A percentile compares a stretch with the other conserved stretches of the same genome.
These are phyloP conservation scores for Pachysandra terminalis DNA, from an alignment of 164 flowering plant species.

Conservation along the genomic window DNA sequence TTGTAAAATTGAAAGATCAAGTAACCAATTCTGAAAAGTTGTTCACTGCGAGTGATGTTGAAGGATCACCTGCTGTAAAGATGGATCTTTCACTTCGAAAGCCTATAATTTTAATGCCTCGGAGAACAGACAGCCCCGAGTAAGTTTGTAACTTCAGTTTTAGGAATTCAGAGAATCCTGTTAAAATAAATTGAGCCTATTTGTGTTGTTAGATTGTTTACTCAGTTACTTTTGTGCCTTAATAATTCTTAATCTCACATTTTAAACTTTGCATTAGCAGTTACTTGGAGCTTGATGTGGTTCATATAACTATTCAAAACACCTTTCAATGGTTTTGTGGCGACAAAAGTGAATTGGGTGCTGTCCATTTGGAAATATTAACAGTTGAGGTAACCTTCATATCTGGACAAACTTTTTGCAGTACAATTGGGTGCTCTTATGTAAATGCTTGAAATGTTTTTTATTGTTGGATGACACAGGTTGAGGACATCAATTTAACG, in stretches of 20 bases:
- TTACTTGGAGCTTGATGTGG: slow-evolving; percentile 88
- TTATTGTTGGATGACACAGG: slow-evolving; percentile 30
- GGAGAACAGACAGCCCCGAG: slow-evolving; percentile 81
- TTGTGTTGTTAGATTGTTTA: neutral
- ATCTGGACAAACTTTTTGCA: neutral
- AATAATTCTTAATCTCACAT: neutral
- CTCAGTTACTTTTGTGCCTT: neutral
- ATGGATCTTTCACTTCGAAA: slow-evolving; percentile 80
- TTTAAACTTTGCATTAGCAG: slow-evolving; percentile 37
- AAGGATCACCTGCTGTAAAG: slow-evolving; percentile 95
- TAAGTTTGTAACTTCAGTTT: slow-evolving; percentile 28
- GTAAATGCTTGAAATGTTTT: neutral
- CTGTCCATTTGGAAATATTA: slow-evolving; percentile 78
- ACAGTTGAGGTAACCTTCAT: slow-evolving; percentile 51
- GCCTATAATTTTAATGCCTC: slow-evolving; percentile 94
- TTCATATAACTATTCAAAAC: slow-evolving; percentile 86
- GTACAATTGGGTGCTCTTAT: neutral
- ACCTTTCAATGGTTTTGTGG: slow-evolving; percentile 79
- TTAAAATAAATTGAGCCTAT: neutral
- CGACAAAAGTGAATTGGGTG: slow-evolving; percentile 60
- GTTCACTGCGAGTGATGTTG: slow-evolving; percentile 78
- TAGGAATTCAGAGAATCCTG: neutral
- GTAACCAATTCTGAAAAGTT: slow-evolving; percentile 85
- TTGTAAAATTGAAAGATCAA: slow-evolving; percentile 76
- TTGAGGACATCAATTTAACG: slow-evolving; percentile 79